Conservation (phyloP, 306 rosid species). For the Casuarina equisetifolia region DNA sequence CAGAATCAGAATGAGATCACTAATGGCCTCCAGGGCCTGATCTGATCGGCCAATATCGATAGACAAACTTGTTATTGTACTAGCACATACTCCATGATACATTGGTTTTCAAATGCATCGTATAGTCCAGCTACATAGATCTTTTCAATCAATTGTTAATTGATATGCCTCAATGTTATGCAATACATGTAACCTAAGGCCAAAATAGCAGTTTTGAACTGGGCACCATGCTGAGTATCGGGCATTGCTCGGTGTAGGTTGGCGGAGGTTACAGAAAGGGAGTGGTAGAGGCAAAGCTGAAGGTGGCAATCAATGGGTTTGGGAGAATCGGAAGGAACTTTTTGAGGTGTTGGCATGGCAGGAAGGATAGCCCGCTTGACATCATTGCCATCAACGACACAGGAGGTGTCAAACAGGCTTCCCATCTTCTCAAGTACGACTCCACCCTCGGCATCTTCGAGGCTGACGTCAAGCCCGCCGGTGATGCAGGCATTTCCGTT, state of each 20-base stretch:
- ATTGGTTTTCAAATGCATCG: background rate
- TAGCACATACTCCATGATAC: background rate
- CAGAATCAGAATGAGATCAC: too few relatives aligned
- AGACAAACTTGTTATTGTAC: background rate
- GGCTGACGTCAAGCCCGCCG: constrained; percentile 86
- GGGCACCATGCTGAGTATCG: background rate
- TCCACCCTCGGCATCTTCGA: constrained; percentile 95
- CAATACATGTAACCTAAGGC: background rate
- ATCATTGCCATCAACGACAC: constrained; percentile 92
- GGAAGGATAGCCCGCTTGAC: constrained; percentile 92
- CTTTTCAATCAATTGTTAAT: too few relatives aligned
- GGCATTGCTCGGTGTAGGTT: constrained; percentile 36
- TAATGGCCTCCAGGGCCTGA: too few relatives aligned
- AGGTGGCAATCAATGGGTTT: constrained; percentile 93
- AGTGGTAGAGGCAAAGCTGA: constrained; percentile 73
- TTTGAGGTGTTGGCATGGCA: constrained; percentile 98
- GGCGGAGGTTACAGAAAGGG: constrained; percentile 69
- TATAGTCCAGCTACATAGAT: background rate
- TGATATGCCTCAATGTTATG: too few relatives aligned
- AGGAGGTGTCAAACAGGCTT: constrained; percentile 96
- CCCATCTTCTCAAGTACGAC: constrained; percentile 98
- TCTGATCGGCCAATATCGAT: background rate
- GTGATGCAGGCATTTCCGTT: constrained; percentile 64
- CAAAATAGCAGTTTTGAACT: constrained; percentile 1
- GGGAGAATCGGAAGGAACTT: constrained; percentile 97